phyloP scores from a whole-genome alignment of 176 grass and related monocot genomes.

The Cenchrus purpureus region DNA sequence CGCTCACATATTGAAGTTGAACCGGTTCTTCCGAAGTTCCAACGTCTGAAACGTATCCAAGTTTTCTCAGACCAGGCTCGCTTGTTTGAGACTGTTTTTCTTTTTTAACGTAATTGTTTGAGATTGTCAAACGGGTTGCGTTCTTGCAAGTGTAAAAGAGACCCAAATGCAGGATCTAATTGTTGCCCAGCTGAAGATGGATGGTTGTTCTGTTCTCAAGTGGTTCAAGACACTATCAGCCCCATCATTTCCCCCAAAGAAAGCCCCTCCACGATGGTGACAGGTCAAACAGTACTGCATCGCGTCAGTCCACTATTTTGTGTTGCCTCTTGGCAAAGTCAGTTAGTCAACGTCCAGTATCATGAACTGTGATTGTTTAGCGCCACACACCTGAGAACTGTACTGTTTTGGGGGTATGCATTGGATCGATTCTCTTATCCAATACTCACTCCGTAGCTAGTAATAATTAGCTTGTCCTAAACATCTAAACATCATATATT shows the following conservation, averaged over 20 bases:
- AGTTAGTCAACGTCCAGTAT: not conserved
- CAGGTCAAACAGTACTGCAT: slow-evolving; percentile 20
- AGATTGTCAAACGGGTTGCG: not conserved
- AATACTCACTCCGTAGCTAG: too few species aligned
- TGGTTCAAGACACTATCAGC: not conserved
- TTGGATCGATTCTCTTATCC: too few species aligned
- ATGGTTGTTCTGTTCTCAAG: not conserved
- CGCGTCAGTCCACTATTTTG: not conserved
- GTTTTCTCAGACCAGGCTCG: too few species aligned
- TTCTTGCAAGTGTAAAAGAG: slow-evolving; percentile 7
- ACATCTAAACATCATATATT: too few species aligned
- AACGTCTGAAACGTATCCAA: too few species aligned
- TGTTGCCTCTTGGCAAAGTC: not conserved
- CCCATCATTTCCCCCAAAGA: not conserved
- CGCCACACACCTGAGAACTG: not conserved
- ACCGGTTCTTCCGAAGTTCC: too few species aligned
- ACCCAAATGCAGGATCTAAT: not conserved
- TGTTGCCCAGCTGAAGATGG: not conserved
- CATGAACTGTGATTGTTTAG: not conserved
- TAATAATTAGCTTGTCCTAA: too few species aligned
- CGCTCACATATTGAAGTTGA: too few species aligned
- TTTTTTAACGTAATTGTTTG: not conserved
- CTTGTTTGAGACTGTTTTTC: not conserved
- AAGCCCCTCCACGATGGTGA: not conserved
- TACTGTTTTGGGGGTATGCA: too few species aligned